These are phyloP conservation scores for Stramenopiles sp. DNA, from an alignment of 352 stramenopile genomes.

Conservation along the genomic window DNA sequence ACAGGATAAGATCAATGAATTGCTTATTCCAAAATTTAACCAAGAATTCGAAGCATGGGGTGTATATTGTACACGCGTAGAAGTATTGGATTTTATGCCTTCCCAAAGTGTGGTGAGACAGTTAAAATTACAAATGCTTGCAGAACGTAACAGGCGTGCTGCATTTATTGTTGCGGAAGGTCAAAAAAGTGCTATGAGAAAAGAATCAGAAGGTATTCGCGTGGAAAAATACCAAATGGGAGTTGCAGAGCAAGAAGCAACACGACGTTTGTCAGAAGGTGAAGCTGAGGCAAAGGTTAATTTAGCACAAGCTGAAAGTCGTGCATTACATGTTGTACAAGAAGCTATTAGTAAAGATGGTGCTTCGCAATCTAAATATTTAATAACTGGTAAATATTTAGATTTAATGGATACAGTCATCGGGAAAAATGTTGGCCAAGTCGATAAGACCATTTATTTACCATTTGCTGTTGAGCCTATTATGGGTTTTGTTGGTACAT, in stretches of 20 bases:
- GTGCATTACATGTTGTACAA: conserved; percentile 16
- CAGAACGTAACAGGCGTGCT: conserved; percentile 22
- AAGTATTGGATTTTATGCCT: conserved; percentile 24
- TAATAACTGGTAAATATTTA: too few relatives aligned
- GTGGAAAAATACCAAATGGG: conserved; percentile 25
- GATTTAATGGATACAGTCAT: too few relatives aligned
- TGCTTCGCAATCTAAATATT: conserved; percentile 20
- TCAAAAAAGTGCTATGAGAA: conserved; percentile 22
- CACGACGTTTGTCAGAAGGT: conserved; percentile 18
- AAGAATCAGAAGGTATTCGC: conserved; percentile 24
- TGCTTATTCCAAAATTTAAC: conserved; percentile 23
- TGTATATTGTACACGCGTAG: conserved; percentile 24
- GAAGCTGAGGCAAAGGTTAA: conserved; percentile 20
- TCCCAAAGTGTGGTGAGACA: conserved; percentile 15
- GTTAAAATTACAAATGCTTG: conserved; percentile 26
- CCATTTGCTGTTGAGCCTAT: too few relatives aligned
- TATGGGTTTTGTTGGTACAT: too few relatives aligned
- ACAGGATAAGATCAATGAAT: conserved; percentile 23
- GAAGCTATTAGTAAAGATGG: conserved; percentile 17
- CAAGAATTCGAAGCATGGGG: conserved; percentile 22
- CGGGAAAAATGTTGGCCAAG: too few relatives aligned
- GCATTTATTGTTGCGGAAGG: conserved; percentile 26
- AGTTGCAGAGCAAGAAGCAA: conserved; percentile 26
- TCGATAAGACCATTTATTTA: too few relatives aligned
- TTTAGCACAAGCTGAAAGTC: conserved; percentile 20